phyloP scores from a whole-genome alignment of 1,139 yeast genomes.

The Blastobotrys indianensis region DNA sequence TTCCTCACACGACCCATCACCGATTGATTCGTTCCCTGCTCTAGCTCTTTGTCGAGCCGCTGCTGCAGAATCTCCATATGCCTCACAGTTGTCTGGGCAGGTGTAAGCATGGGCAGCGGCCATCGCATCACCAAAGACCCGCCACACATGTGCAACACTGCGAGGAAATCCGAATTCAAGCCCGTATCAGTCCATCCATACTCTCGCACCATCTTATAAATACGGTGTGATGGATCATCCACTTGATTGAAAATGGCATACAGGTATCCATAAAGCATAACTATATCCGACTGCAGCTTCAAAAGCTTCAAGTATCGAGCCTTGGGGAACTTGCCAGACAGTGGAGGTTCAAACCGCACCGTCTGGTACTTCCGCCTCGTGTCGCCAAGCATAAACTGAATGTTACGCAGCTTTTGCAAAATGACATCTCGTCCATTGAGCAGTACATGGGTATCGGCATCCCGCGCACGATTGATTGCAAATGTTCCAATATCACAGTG shows the following conservation, averaged over 20 bases:
- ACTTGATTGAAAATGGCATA: constrained; percentile 21
- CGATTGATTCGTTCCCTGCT: neutral
- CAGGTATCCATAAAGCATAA: constrained; percentile 20
- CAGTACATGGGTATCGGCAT: constrained; percentile 19
- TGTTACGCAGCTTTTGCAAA: constrained; percentile 17
- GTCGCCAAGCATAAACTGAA: constrained; percentile 17
- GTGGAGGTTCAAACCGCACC: constrained; percentile 27
- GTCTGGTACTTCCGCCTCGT: constrained; percentile 9
- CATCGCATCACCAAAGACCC: constrained; percentile 23
- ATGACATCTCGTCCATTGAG: constrained; percentile 21
- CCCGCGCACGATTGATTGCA: constrained; percentile 23
- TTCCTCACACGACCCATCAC: neutral
- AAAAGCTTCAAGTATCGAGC: constrained; percentile 22
- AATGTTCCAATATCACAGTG: constrained; percentile 28
- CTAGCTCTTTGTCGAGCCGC: neutral
- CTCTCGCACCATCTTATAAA: constrained; percentile 15
- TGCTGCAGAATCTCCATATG: constrained; percentile 6
- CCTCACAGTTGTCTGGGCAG: constrained; percentile 24
- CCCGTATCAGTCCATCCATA: constrained; percentile 27
- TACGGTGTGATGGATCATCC: constrained; percentile 18
- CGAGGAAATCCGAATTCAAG: constrained; percentile 26
- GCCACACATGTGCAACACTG: constrained; percentile 28
- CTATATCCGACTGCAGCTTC: constrained; percentile 21
- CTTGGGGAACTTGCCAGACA: constrained; percentile 29
- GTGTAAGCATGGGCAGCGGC: constrained; percentile 29